These are phyloP conservation scores for Ceratocystis huliohia DNA, from an alignment of 2,329 filamentous ascomycete genomes.

Conservation along the genomic window DNA sequence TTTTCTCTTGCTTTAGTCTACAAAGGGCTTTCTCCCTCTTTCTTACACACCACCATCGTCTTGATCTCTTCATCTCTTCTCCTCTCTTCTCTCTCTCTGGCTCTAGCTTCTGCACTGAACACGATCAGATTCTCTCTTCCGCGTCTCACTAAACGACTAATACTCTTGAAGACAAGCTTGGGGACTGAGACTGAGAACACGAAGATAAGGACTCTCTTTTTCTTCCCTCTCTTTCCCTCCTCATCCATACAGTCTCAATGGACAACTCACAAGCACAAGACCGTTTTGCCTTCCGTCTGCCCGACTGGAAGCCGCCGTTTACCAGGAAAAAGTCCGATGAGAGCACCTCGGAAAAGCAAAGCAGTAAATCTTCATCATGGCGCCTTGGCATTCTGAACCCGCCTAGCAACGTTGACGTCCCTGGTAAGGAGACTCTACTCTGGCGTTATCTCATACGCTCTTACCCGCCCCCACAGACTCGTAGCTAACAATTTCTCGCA, in stretches of 20 bases:
- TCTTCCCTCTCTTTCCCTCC: neutral
- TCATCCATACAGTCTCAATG: neutral
- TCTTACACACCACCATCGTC: neutral
- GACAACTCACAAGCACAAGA: neutral
- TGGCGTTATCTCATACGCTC: neutral
- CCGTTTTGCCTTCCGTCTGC: neutral
- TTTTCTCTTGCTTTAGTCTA: no score
- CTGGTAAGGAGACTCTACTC: constrained; percentile 44
- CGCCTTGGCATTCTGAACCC: constrained; percentile 76
- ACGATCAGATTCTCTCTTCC: neutral
- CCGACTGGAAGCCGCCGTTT: constrained; percentile 5
- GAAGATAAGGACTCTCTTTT: neutral
- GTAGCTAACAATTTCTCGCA: neutral
- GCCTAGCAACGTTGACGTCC: constrained; percentile 69
- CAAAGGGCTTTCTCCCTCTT: no score
- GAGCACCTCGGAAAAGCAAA: neutral
- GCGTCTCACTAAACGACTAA: neutral
- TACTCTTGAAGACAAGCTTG: neutral
- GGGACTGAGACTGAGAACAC: neutral
- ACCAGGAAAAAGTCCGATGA: neutral
- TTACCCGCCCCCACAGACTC: neutral
- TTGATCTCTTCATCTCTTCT: neutral
- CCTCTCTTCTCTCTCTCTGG: neutral
- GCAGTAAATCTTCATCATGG: constrained; percentile 29
- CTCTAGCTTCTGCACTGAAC: constrained; percentile 1